Base-by-base conservation (phyloP, 2,329 filamentous ascomycete genomes). In the Didymosphaeria variabile region DNA sequence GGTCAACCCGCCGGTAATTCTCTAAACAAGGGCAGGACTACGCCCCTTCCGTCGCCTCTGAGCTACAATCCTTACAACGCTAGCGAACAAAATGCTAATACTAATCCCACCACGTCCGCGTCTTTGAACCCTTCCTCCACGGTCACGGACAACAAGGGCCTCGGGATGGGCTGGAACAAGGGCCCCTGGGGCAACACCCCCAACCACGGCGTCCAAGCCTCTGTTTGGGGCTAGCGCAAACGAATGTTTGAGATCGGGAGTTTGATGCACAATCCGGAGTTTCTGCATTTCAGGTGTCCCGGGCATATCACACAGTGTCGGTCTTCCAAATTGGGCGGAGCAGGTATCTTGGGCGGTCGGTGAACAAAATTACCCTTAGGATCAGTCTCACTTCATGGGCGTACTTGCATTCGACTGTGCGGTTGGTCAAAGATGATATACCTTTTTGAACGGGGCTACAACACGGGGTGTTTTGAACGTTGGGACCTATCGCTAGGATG, bases 21-120 rank as follows among this genome's bases (percentile, higher is more conserved):
- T 10, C 77, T 92, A 68, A 91, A 86, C 79, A 95, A 95, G 80
- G 91, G 92, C 61, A 92, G 94, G 0, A 97, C 92, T 8, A 97
- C 94, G 2, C 94, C 94, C 57, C 85, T 97, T 32, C 90, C 93
- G n/a, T 96, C 93, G n/a, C 93, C 94, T 13, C 84, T 95, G 55
- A 90, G 90, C 77, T 77, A 78, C 68, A 74, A 67, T 53, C 89
- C 90, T 26, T 92, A 90, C 78, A 88, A 84, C 40, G 80, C 84
- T 19, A 84, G 83, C 66, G 86, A 87, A 61, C 78, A 86, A 73
- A 71, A 82, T 75, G 82, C 81, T 46, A 71, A 71, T 46, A 78
- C 65, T 46, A 72, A 72, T 40, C 80, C 77, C 42, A 83, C 85
- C 21, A 82, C 81, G 19, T 88, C 89, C 5, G 83, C 85, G 38